Evolutionary conservation across 306 rosid species (phyloP), one percentile per base, ranked within the genome.

Genomic region (Gastrolobium bilobum): DNA sequence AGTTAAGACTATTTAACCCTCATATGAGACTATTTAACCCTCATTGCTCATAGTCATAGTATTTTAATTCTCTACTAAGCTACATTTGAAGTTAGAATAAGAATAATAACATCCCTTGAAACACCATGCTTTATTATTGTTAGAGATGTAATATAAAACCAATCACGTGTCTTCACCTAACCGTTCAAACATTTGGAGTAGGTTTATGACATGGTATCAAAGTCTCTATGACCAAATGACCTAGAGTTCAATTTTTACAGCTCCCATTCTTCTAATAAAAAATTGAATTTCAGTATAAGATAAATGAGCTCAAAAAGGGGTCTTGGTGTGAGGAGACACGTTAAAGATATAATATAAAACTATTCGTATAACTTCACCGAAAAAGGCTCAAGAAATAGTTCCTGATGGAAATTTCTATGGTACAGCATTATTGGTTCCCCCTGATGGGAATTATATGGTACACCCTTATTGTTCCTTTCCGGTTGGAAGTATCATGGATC

Each of bases 351-450:
- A 20, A 20, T 20, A 20, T 20, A 20, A 20, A 20, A 20, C 26
- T 20, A 20, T 20, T 20, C 26, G 26, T 20, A 20, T 20, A 20
- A 0, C 26, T 20, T 20, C 26, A 20, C 26, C 26, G 26, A 20
- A 39, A 26, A 57, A 73, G 76, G 59, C 43, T 64, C 54, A 56
- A 74, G 38, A 63, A 61, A 71, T 71, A 48, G 62, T 67, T 43
- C 48, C 75, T 2, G n/a, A 48, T 15, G 40, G 79, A 35, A 47
- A 61, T 1, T 47, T 75, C 29, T 15, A 61, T 15, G 30, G 7
- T 62, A 62, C 68, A 38, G 7, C 10, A 10, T 43, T 10, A 44
- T 30, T 67, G 26, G 56, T 30, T 51, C 56, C 13, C 14, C 62
- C 10, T 4, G 38, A 52, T 4, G 6, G 64, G 62, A 54, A 71